Base-by-base conservation (phyloP, 75 land plant species). In the Cupressus sempervirens region DNA sequence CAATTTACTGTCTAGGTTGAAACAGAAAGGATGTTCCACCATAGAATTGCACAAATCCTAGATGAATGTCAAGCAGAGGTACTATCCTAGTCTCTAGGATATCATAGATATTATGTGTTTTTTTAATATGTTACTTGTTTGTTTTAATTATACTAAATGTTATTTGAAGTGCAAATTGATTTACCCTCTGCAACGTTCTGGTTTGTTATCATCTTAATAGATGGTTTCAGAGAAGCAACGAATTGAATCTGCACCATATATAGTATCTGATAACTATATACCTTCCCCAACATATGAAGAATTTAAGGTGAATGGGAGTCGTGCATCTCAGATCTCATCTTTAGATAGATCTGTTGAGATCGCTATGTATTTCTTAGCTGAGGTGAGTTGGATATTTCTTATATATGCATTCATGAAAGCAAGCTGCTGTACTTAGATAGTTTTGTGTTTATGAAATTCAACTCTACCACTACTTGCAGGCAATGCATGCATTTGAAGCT, bases 11-110 rank as follows among this genome's bases (percentile, higher is more conserved):
- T 52, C 52, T 80, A 95, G 97, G 93, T 95, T 83, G 97, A 96
- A 84, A 91, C 92, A 53, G 95, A 96, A 83, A 86, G 88, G 35
- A 86, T 87, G 14, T 95, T 87, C 76, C 93, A 93, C 84, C 80
- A 85, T 52, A 91, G 94, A 48, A 86, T 95, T 6, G 90, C 92
- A 54, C 85, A 90, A 14, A 91, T 95, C 36, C 92, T 96, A 40
- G 95, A 90, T 76, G 87, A 95, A 75, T 83, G 92, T 84, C 93
- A 95, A 87, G 89, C 92, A 53, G 91, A 96, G 97, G 97, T 95
- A 75, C 29, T 53, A 35, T 82, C 48, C 46, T 23, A 41, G 20
- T n/a, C 50, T 79, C n/a, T n/a, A 40, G 48, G 30, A 43, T 41
- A 29, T 23, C 79, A 40, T 20, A 79, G 48, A 45, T 43, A 16